phyloP scores from a whole-genome alignment of 192 early-diverging fungal species.

The Coemansia biformis region DNA sequence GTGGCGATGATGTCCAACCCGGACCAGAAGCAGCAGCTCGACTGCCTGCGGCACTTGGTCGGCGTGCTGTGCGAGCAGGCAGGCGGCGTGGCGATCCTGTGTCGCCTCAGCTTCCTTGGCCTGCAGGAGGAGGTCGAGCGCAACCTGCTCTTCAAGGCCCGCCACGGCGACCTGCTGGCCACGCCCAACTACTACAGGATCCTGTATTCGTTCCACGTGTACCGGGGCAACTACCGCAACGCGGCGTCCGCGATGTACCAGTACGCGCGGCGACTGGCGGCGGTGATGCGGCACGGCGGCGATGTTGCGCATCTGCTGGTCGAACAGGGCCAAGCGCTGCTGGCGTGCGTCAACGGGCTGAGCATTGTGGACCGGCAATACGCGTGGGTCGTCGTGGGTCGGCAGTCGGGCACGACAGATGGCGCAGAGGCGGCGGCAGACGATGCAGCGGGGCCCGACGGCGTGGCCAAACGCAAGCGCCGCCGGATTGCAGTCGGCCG shows the following conservation, averaged over 20 bases:
- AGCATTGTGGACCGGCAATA: conserved; percentile 37
- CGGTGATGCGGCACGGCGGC: conserved; percentile 10
- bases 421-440: conserved; percentile 1
- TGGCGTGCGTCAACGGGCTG: conserved; percentile 42
- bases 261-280: conserved; percentile 35
- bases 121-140: conserved; percentile 48
- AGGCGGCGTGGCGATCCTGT: conserved; percentile 30
- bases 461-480: conserved; percentile 20
- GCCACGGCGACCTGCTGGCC: conserved; percentile 33
- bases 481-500: conserved; percentile 29
- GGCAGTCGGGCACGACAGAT: conserved; percentile 7
- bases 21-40: conserved; percentile 28
- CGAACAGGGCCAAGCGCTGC: conserved; percentile 36
- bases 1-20: conserved; percentile 48
- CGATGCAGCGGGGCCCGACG: background rate
- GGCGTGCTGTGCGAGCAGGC: conserved; percentile 46
- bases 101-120: conserved; percentile 35
- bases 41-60: conserved; percentile 46
- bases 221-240: conserved; percentile 51
- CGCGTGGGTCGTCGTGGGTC: conserved; percentile 46
- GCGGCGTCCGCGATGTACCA: conserved; percentile 54
- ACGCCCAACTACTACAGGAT: conserved; percentile 46
- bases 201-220: conserved; percentile 51
- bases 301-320: conserved; percentile 16
- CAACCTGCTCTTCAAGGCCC: conserved; percentile 48